A percentile compares a stretch with the other conserved stretches of the same genome.
Evolutionary conservation across 768 basidiomycete species (phyloP).

Genomic region (Sporobolomyces phaffii): DNA sequence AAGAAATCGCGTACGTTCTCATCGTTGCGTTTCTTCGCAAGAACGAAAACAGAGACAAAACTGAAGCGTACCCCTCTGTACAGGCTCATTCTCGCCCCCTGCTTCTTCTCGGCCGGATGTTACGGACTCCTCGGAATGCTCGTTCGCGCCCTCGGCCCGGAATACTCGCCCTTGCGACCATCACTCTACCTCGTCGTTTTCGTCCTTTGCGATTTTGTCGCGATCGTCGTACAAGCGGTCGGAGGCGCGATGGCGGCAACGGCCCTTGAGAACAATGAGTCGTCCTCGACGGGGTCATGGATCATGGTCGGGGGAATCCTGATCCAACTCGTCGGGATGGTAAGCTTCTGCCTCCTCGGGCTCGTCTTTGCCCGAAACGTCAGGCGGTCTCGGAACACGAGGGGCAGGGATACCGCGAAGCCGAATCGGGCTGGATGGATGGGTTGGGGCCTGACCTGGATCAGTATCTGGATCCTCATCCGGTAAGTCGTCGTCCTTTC

Average conservation of each 20-base stretch:
- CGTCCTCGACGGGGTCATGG: constrained; percentile 3
- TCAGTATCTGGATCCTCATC: constrained; percentile 12
- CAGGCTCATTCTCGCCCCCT: constrained; percentile 45
- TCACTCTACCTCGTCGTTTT: constrained; percentile 44
- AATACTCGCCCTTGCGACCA: constrained; percentile 37
- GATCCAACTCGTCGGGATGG: constrained; percentile 45
- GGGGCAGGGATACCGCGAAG: neutral
- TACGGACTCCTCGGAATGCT: constrained; percentile 45
- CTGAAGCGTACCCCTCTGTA: no score
- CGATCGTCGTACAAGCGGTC: constrained; percentile 45
- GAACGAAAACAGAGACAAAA: no score
- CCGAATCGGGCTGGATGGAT: neutral
- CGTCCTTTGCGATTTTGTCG: constrained; percentile 44
- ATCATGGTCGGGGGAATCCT: constrained; percentile 47
- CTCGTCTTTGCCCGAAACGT: constrained; percentile 40
- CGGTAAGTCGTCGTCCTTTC: neutral
- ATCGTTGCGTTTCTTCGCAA: neutral
- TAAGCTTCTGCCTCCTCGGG: constrained; percentile 42
- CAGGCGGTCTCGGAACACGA: neutral
- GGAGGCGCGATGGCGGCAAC: constrained; percentile 44
- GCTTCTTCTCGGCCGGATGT: constrained; percentile 45
- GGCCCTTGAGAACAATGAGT: constrained; percentile 14
- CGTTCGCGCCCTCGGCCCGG: constrained; percentile 43
- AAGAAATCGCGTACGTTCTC: constrained; percentile 42
- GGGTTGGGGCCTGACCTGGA: constrained; percentile 3